Evolutionary conservation across 805 yeast species (phyloP), one percentile per base, ranked within the genome.

Genomic region (Yamadazyma nakazawae): DNA sequence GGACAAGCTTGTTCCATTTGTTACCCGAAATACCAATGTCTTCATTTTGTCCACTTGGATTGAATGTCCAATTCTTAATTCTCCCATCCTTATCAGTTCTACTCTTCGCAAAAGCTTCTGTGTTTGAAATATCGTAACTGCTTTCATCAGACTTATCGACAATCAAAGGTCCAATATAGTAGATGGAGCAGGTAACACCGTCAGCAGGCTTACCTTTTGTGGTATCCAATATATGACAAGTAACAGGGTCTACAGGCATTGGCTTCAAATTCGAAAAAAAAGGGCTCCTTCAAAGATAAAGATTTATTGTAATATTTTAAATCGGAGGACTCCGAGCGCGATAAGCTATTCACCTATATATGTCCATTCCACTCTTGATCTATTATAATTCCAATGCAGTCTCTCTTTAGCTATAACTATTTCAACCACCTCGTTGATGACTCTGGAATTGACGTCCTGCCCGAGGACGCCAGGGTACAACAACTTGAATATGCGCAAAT

Each of bases 171-270:
- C 74, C 54, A 2, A 76, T 47, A 44, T 63, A 64, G 58, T 70
- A 79, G 32, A 85, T 67, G 25, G 82, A 82, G 59, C 94, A 88
- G 2, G 74, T 67, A n/a, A 91, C 91, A n/a, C 74, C 75, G 0
- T 67, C 61, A 1, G 96, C 97, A 0, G 98, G 98, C 49, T 72
- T 76, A 0, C 98, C 98, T 7, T 74, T 66, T 9, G 86, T 82
- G 6, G 97, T 90, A 59, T 91, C 96, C 18, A 91, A 72, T 9
- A 91, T 79, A 63, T 91, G 98, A 68, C 97, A 91, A 2, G 97
- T 90, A 34, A 90, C 79, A 37, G 92, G 92, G 28, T 64, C 67
- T 30, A 62, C 67, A 16, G 67, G 56, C 66, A 14, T 31, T 38
- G 25, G 35, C 8, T 34, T 21, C 24, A 21, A 21, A 30, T 34